These are phyloP conservation scores for Chalciporus sphaerocephalus DNA, from an alignment of 768 basidiomycete species.

Conservation along the genomic window DNA sequence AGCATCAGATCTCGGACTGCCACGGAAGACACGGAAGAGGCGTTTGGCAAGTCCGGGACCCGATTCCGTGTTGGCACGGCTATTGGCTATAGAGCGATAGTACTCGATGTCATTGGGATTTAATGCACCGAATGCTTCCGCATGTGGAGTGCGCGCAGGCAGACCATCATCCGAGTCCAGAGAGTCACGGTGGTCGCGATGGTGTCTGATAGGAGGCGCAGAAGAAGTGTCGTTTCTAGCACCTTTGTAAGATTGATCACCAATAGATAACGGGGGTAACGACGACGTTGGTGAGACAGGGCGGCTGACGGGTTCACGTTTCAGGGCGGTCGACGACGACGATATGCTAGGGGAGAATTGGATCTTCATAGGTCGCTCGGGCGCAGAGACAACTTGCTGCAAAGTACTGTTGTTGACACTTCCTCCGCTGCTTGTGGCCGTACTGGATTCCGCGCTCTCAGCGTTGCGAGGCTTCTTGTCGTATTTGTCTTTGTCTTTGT, in stretches of 20 bases:
- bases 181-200: constrained; percentile 24
- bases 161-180: constrained; percentile 24
- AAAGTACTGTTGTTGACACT: constrained; percentile 13
- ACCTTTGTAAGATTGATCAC: neutral
- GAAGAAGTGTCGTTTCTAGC: constrained; percentile 12
- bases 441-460: constrained; percentile 32
- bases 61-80: constrained; percentile 19
- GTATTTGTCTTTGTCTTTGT: constrained; percentile 28
- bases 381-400: constrained; percentile 8
- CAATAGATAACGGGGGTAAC: constrained; percentile 6
- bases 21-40: constrained; percentile 20
- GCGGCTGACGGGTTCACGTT: constrained; percentile 11
- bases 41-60: constrained; percentile 20
- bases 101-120: constrained; percentile 52
- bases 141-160: constrained; percentile 53
- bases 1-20: constrained; percentile 19
- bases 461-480: constrained; percentile 29
- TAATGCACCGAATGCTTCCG: constrained; percentile 57
- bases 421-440: constrained; percentile 30
- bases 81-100: constrained; percentile 33
- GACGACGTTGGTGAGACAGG: constrained; percentile 21
- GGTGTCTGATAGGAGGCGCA: constrained; percentile 6
- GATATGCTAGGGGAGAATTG: constrained; percentile 17
- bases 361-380: constrained; percentile 11
- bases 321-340: constrained; percentile 11